Conservation (phyloP, 2,329 filamentous ascomycete genomes). For the Talaromyces sp. region DNA sequence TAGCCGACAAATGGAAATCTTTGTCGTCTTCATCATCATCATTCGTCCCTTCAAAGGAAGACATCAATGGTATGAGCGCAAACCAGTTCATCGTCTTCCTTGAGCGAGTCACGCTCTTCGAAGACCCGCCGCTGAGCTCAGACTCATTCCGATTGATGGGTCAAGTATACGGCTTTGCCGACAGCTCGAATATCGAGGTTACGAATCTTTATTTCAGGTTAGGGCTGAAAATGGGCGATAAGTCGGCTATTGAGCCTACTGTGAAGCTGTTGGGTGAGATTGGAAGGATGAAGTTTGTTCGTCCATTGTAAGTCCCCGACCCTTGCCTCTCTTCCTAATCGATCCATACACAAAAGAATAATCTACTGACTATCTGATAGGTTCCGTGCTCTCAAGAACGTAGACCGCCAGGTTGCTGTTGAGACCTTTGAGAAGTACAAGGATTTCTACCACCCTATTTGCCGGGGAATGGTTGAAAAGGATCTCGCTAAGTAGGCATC, state of each 20-base stretch:
- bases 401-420: conserved; percentile 70
- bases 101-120: conserved; percentile 68
- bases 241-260: conserved; percentile 64
- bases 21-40: conserved; percentile 28
- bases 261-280: conserved; percentile 74
- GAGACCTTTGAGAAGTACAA: conserved; percentile 81
- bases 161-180: conserved; percentile 65
- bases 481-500: conserved; percentile 50
- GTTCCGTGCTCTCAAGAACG: conserved; percentile 66
- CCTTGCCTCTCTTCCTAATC: too few species aligned
- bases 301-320: conserved; percentile 69
- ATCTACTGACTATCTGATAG: conserved; percentile 20
- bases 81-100: conserved; percentile 93
- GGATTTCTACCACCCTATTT: conserved; percentile 96
- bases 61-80: conserved; percentile 71
- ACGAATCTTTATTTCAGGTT: conserved; percentile 75
- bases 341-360: too few species aligned
- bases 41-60: conserved; percentile 61
- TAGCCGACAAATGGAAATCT: conserved; percentile 77
- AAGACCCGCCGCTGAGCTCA: conserved; percentile 55
- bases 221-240: conserved; percentile 69
- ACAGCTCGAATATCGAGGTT: conserved; percentile 83
- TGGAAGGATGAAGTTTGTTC: conserved; percentile 95
- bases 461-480: conserved; percentile 79
- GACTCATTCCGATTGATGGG: conserved; percentile 70